phyloP scores from a whole-genome alignment of 352 stramenopile species.

The Thalassiosira sp. region DNA sequence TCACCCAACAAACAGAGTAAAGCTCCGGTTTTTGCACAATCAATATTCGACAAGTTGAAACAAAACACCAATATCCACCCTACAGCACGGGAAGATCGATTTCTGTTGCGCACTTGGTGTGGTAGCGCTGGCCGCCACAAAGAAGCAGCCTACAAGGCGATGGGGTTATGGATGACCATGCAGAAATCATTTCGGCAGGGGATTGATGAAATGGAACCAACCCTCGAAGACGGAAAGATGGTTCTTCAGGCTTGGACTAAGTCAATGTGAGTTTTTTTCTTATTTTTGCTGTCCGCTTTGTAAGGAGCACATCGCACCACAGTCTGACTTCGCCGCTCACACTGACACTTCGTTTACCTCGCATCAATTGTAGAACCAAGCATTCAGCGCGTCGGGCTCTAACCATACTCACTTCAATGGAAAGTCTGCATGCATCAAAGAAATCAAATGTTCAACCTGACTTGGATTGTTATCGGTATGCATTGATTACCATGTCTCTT shows the following conservation, averaged over 20 bases:
- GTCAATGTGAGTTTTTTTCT: conserved; percentile 49
- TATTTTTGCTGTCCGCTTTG: neutral
- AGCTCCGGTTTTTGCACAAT: conserved; percentile 27
- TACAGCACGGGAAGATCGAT: conserved; percentile 55
- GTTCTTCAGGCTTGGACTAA: conserved; percentile 72
- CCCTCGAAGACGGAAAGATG: conserved; percentile 73
- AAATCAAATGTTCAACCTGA: conserved; percentile 55
- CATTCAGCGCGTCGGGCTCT: conserved; percentile 59
- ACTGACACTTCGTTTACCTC: neutral
- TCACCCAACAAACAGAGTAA: conserved; percentile 42
- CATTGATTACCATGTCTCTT: conserved; percentile 58
- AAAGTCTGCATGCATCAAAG: conserved; percentile 49
- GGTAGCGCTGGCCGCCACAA: conserved; percentile 41
- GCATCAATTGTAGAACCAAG: conserved; percentile 55
- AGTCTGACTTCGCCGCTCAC: neutral
- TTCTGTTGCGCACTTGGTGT: conserved; percentile 71
- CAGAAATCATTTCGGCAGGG: conserved; percentile 54
- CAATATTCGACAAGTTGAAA: conserved; percentile 51
- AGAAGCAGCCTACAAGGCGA: conserved; percentile 66
- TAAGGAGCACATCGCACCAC: neutral
- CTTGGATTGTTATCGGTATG: conserved; percentile 65
- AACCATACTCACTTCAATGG: conserved; percentile 59
- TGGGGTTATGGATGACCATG: conserved; percentile 75
- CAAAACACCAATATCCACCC: conserved; percentile 34
- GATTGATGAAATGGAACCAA: conserved; percentile 63